A percentile compares a stretch with the other conserved stretches of the same genome.
Evolutionary conservation across 192 early-diverging fungal genomes (phyloP).

Genomic region (Mortierella claussenii): DNA sequence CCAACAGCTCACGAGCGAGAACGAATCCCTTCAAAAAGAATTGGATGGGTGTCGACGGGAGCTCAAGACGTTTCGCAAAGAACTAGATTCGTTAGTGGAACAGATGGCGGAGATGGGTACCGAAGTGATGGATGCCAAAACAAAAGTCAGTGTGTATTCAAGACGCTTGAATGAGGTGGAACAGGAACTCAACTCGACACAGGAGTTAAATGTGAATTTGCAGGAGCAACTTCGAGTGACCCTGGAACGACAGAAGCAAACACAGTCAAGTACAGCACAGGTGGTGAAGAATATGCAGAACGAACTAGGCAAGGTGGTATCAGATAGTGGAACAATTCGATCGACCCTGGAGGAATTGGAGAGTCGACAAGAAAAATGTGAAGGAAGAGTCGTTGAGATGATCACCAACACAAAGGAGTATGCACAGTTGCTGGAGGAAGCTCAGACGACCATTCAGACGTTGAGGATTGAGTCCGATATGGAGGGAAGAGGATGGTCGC

Average conservation of each 20-base stretch:
- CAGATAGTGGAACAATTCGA: constrained; percentile 62
- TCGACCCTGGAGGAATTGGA: constrained; percentile 65
- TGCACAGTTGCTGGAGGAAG: constrained; percentile 64
- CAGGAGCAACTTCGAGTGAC: constrained; percentile 61
- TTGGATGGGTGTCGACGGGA: constrained; percentile 63
- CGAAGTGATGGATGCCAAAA: constrained; percentile 65
- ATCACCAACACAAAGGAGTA: constrained; percentile 69
- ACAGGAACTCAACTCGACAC: constrained; percentile 63
- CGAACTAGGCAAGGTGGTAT: constrained; percentile 60
- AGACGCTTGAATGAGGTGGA: constrained; percentile 66
- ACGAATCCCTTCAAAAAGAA: constrained; percentile 59
- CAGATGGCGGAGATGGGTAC: constrained; percentile 69
- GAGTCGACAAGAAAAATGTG: constrained; percentile 62
- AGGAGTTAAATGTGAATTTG: constrained; percentile 68
- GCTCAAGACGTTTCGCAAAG: constrained; percentile 63
- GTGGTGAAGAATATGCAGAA: constrained; percentile 67
- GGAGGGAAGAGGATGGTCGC: constrained; percentile 42
- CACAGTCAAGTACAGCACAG: constrained; percentile 63
- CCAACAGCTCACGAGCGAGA: constrained; percentile 55
- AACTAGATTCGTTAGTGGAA: constrained; percentile 62
- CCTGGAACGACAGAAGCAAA: constrained; percentile 62
- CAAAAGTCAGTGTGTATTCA: constrained; percentile 62
- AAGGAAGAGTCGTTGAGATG: constrained; percentile 63
- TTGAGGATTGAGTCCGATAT: constrained; percentile 58
- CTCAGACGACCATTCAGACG: constrained; percentile 66